Base-by-base conservation (phyloP, 352 stramenopile species). In the Phytophthora macrochlamydospora region DNA sequence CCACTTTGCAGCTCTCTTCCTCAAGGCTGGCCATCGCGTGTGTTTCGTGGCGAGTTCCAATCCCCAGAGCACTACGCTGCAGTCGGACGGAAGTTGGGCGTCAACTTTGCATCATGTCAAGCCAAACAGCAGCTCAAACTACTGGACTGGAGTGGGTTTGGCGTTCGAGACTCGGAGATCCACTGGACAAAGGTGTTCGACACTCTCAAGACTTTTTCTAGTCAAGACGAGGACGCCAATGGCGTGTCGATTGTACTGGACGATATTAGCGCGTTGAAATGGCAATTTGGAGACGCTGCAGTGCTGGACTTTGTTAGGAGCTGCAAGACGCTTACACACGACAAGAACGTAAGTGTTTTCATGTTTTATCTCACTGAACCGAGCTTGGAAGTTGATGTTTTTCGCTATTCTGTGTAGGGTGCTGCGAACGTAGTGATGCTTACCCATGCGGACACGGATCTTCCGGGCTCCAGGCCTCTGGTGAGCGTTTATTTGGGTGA, bases 21-120 rank as follows among this genome's bases (percentile, higher is more conserved):
- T 90, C 37, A 89, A 92, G 71, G 81, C 81, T 48, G 78, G 80
- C 2, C 79, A 90, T 67, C 78, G 78, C 54, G 81, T 93, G 49
- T 91, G 79, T 63, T 78, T 92, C 54, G 65, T 89, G 32, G 76
- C 75, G 37, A 73, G 76, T 44, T 62, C 40, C 54, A 76, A 89
- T 13, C 77, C 72, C 74, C 71, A 12, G 83, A 89, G 4, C 83
- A 93, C 54, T 91, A 91, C 53, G 60, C 67, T 7, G 76, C 81
- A 3, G 78, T 93, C 7, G 83, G 76, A 11, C 82, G 85, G 31
- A 93, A 93, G 51, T 61, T 93, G 62, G 78, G 78, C n/a, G 72
- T 87, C 14, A 89, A 89, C 46, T 73, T 88, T 56, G 63, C 59
- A 28, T 43, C 70, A 32, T 73, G 61, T 29, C 59, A 79, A 8